These are phyloP conservation scores for Endoconidiophora laricicola DNA, from an alignment of 2,329 filamentous ascomycete species.

Conservation along the genomic window DNA sequence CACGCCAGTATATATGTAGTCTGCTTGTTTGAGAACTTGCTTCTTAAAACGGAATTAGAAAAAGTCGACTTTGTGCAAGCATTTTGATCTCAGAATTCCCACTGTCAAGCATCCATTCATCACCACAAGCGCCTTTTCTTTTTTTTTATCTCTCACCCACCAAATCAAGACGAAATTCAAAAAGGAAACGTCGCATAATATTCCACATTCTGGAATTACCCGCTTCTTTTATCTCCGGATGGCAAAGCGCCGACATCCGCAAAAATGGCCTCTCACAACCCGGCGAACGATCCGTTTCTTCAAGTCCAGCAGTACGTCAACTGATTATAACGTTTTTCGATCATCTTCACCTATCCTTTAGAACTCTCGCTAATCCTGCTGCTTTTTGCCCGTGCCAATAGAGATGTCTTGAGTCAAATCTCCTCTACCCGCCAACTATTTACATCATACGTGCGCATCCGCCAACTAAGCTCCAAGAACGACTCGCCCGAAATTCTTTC, in stretches of 20 bases:
- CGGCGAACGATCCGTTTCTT: conserved; percentile 54
- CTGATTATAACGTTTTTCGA: background rate
- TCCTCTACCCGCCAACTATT: conserved; percentile 71
- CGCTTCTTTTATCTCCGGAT: conserved; percentile 2
- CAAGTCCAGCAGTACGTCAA: conserved; percentile 48
- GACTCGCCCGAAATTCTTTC: conserved; percentile 72
- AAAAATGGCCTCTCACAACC: conserved; percentile 51
- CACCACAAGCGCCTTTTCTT: background rate
- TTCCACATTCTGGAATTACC: no score
- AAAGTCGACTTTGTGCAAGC: background rate
- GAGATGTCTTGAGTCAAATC: conserved; percentile 77
- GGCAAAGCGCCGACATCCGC: conserved; percentile 5
- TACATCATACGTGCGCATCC: conserved; percentile 88
- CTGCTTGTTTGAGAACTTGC: no score
- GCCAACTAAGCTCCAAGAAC: conserved; percentile 57
- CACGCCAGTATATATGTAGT: no score
- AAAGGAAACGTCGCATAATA: no score
- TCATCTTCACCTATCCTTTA: background rate
- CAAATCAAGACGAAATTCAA: background rate
- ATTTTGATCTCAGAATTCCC: background rate
- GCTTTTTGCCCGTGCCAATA: conserved; percentile 22
- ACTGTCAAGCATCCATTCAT: background rate
- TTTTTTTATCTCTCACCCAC: background rate
- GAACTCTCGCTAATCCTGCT: conserved; percentile 1
- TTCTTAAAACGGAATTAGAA: no score